phyloP scores from a whole-genome alignment of 1,139 yeast species.

The Yamadazyma dushanensis region DNA sequence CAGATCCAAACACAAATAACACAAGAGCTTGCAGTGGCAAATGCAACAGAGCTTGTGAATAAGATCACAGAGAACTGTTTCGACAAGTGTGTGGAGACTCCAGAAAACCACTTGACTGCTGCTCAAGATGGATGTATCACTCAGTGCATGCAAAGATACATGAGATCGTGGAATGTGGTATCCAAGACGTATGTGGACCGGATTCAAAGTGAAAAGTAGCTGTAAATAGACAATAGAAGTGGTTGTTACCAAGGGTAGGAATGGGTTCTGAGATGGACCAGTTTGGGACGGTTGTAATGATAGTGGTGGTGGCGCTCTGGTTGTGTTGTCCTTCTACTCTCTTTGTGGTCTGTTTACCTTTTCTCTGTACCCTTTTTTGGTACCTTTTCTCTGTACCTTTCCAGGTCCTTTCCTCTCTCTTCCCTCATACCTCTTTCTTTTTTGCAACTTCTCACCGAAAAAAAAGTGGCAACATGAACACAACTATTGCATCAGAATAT shows the following conservation, averaged over 20 bases:
- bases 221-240: neutral
- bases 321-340: too few relatives aligned
- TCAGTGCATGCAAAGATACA: slow-evolving; percentile 81
- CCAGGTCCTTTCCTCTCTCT: neutral
- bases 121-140: slow-evolving; percentile 55
- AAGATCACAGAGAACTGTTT: slow-evolving; percentile 89
- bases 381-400: neutral
- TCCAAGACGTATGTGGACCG: slow-evolving; percentile 75
- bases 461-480: slow-evolving; percentile 17
- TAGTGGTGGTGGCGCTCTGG: too few relatives aligned
- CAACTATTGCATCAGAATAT: slow-evolving; percentile 63
- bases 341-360: too few relatives aligned
- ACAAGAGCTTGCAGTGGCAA: slow-evolving; percentile 84
- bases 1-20: slow-evolving; percentile 72
- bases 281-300: too few relatives aligned
- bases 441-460: neutral
- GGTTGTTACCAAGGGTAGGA: too few relatives aligned
- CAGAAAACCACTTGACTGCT: slow-evolving; percentile 39
- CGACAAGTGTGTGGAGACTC: slow-evolving; percentile 66
- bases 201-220: slow-evolving; percentile 45
- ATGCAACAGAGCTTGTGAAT: slow-evolving; percentile 84
- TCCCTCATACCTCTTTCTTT: neutral
- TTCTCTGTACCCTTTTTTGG: neutral
- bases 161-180: slow-evolving; percentile 87
- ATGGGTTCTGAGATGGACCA: too few relatives aligned